Conservation (phyloP, 2,329 filamentous ascomycete genomes). For the Samsoniella hepiali region DNA sequence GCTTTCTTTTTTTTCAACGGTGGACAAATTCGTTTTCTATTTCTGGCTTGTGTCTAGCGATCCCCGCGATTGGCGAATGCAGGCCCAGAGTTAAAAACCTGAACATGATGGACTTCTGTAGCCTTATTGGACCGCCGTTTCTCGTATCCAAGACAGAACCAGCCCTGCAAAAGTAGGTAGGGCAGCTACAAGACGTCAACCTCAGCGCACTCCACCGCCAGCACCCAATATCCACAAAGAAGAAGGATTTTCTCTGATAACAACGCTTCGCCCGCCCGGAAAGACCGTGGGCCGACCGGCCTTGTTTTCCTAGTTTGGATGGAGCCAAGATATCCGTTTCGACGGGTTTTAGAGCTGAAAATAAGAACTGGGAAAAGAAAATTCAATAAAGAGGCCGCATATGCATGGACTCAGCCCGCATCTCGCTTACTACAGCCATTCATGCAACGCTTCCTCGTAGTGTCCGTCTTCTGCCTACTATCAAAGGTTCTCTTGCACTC, state of each 20-base stretch:
- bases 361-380: neutral
- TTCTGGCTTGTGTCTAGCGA: too few relatives aligned
- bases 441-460: neutral
- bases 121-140: too few relatives aligned
- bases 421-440: neutral
- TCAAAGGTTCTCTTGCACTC: too few relatives aligned
- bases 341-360: neutral
- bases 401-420: neutral
- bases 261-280: neutral
- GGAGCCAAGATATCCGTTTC: neutral
- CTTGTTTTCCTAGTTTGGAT: conserved; percentile 5
- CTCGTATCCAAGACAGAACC: neutral
- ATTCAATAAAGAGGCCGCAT: neutral
- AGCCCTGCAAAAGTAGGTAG: too few relatives aligned
- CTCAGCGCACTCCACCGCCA: too few relatives aligned
- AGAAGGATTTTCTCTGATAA: too few relatives aligned
- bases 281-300: neutral
- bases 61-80: too few relatives aligned
- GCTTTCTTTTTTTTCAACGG: too few relatives aligned
- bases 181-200: too few relatives aligned
- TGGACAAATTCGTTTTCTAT: too few relatives aligned
- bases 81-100: neutral
- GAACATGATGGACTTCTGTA: neutral
- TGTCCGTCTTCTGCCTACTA: too few relatives aligned
- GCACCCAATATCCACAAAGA: too few relatives aligned